Base-by-base conservation (phyloP, 164 flowering plant species). In the Aristolochia fimbriata region DNA sequence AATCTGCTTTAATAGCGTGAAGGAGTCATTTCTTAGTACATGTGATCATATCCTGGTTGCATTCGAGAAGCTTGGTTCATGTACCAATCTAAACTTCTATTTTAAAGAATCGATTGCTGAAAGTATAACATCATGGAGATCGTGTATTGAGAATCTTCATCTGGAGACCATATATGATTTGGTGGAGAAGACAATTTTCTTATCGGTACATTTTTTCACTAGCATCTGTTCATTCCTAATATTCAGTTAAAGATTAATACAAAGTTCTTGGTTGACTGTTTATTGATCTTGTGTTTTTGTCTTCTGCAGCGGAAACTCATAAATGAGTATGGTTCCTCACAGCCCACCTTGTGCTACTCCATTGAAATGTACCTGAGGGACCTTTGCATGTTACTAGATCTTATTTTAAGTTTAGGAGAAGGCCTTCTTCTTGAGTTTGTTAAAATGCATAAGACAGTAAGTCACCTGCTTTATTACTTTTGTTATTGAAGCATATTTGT, bases 381-480 rank as follows among this genome's bases (percentile, higher is more conserved):
- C 65, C 75, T 90, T 13, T 64, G 69, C 51, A 23, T 41, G 51
- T 58, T 79, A 20, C 24, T 81, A 58, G 79, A 77, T 58, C 53
- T 80, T 23, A 3, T 86, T 47, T 52, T 81, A 74, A 64, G 60
- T 53, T 75, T 82, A 55, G 72, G 84, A 31, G 79, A 88, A 62
- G 67, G 80, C 59, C 76, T 90, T 65, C 78, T 93, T 47, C 68
- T 67, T 57, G 94, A 93, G 62, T 75, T 83, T 62, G 62, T 90
- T 54, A 69, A 74, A 25, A 62, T 79, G 73, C 84, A 84, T 69
- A 78, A 69, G 71, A 77, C 70, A 37, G 98, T 93, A 78, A 61
- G 87, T 74, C 15, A 25, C 53, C 24, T 25, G 33, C 31, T 58
- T 55, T 47, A 19, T 60, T 10, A 14, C 43, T 15, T 50, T 14